phyloP scores from a whole-genome alignment of 306 rosid species.

The Pyrus bretschneideri region DNA sequence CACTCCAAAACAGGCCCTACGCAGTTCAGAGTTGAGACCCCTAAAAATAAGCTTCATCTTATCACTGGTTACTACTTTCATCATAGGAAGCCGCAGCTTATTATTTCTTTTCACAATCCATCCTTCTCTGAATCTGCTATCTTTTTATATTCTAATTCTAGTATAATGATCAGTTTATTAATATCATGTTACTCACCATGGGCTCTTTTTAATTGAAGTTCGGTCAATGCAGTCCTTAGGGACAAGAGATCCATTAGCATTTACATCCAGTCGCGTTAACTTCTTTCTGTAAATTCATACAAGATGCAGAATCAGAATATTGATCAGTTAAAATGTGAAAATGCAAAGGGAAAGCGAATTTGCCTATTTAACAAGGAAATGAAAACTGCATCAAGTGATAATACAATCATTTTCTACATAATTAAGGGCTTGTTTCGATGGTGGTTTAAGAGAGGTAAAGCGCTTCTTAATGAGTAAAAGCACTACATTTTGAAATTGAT shows the following conservation, averaged over 20 bases:
- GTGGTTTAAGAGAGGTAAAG: no score
- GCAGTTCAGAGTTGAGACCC: background rate
- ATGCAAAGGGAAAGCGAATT: background rate
- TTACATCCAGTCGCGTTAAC: slow-evolving; percentile 67
- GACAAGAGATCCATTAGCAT: slow-evolving; percentile 71
- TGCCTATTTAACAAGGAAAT: background rate
- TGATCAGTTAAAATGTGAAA: background rate
- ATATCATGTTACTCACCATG: slow-evolving; percentile 54
- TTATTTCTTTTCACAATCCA: background rate
- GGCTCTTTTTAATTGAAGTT: slow-evolving; percentile 58
- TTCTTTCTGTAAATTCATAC: slow-evolving; percentile 61
- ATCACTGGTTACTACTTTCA: background rate
- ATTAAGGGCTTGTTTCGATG: background rate
- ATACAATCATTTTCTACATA: background rate
- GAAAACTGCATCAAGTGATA: background rate
- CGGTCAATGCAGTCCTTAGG: slow-evolving; percentile 64
- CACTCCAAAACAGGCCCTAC: background rate
- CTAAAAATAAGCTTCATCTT: background rate
- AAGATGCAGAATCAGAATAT: slow-evolving; percentile 7
- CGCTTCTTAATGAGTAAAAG: no score
- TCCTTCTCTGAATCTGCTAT: background rate
- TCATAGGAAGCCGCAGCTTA: background rate
- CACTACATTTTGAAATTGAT: no score
- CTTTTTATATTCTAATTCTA: background rate
- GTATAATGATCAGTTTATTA: background rate